Percentiles rank a stretch among this genome's conserved stretches.
phyloP scores from a whole-genome alignment of 805 yeast genomes.

The Debaryomyces castellii region DNA sequence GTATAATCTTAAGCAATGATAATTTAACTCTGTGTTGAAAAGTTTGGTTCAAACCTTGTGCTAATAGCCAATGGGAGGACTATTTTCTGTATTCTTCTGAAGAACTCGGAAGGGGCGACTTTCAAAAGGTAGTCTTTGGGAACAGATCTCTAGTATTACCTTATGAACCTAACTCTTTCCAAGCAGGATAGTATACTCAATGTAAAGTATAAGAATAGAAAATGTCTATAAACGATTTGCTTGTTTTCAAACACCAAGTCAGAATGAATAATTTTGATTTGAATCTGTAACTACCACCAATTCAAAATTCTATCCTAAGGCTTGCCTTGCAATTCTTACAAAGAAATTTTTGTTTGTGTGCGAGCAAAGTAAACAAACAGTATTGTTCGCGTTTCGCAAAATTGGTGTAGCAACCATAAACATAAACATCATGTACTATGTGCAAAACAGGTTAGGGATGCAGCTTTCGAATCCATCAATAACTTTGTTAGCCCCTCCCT shows the following conservation, averaged over 20 bases:
- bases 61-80: background rate
- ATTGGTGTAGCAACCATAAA: background rate
- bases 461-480: background rate
- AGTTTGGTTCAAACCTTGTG: background rate
- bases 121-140: background rate
- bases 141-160: background rate
- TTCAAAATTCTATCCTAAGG: background rate
- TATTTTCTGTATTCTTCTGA: background rate
- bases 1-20: background rate
- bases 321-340: background rate
- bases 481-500: background rate
- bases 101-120: background rate
- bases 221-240: background rate
- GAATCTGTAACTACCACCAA: background rate
- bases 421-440: too few relatives aligned
- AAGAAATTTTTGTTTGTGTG: background rate
- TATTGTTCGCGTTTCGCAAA: background rate
- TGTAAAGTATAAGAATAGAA: background rate
- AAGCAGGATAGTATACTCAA: background rate
- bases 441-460: too few relatives aligned
- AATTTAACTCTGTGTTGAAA: background rate
- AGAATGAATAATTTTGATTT: background rate
- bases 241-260: background rate
- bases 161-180: background rate
- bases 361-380: background rate